Evolutionary conservation across 2,329 filamentous ascomycete species (phyloP).

Genomic region (Ceratocystis alfenasii): DNA sequence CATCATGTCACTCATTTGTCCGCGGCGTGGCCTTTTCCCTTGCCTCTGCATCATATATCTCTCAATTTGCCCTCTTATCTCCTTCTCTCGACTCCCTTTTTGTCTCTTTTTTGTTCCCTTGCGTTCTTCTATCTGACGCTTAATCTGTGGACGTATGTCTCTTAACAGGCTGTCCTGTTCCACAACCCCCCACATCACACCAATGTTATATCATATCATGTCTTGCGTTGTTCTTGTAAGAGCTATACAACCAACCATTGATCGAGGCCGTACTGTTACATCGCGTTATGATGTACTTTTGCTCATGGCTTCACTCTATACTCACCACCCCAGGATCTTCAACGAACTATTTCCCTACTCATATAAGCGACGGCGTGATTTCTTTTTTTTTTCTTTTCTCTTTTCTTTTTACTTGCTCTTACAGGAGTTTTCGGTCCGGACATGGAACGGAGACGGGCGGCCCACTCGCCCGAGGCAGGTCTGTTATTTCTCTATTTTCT

Average conservation of each 20-base stretch:
- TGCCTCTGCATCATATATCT: not conserved
- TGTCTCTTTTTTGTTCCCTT: not conserved
- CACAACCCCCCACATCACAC: not conserved
- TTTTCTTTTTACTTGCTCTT: not conserved
- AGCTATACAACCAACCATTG: not conserved
- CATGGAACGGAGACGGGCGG: not conserved
- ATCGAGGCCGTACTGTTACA: no score
- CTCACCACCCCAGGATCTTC: conserved; percentile 10
- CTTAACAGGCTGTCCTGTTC: conserved; percentile 3
- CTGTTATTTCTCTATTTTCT: not conserved
- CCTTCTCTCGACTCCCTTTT: not conserved
- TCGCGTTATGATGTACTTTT: not conserved
- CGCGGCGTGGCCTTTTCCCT: not conserved
- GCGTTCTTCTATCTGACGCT: not conserved
- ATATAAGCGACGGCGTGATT: conserved; percentile 7
- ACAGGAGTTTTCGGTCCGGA: not conserved
- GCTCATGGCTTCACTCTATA: not conserved
- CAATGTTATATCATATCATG: not conserved
- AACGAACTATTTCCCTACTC: conserved; percentile 5
- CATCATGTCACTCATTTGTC: not conserved
- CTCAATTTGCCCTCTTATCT: not conserved
- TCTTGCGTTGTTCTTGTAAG: not conserved
- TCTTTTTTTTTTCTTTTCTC: not conserved
- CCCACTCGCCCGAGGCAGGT: not conserved
- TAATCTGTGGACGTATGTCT: not conserved